phyloP scores from a whole-genome alignment of 768 basidiomycete genomes.

The Pulveroboletus sp. region DNA sequence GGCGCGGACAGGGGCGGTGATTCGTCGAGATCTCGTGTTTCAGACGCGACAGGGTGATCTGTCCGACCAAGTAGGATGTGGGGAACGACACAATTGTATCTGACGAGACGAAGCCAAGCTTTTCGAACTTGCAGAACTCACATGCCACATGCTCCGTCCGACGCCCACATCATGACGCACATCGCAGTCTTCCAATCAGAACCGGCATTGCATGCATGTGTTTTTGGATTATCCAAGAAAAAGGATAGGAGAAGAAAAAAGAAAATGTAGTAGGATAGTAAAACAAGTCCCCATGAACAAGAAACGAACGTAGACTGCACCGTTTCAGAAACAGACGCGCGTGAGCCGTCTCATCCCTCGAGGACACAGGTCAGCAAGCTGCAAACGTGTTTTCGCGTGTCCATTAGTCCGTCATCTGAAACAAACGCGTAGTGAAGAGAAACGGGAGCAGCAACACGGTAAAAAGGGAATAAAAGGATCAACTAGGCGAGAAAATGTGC shows the following conservation, averaged over 20 bases:
- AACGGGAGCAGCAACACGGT: background rate
- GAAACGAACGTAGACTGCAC: conserved; percentile 20
- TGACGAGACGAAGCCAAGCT: no score
- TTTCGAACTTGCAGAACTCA: no score
- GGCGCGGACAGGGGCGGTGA: no score
- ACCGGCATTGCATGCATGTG: background rate
- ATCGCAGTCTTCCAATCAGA: no score
- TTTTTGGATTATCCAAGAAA: background rate
- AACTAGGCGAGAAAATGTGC: background rate
- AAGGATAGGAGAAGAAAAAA: background rate
- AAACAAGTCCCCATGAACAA: conserved; percentile 9
- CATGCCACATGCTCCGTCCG: no score
- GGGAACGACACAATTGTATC: no score
- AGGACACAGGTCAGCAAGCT: conserved; percentile 11
- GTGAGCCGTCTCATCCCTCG: background rate
- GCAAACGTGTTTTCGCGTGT: conserved; percentile 18
- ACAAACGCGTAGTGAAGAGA: background rate
- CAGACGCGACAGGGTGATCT: no score
- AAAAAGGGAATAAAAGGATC: background rate
- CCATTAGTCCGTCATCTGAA: conserved; percentile 21
- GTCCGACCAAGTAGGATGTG: no score
- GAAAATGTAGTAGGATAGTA: conserved; percentile 10
- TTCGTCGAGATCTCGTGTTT: no score
- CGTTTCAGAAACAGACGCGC: no score
- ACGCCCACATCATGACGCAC: no score